Evolutionary conservation across 441 rosid genomes (phyloP).

Genomic region (Croton setiger): DNA sequence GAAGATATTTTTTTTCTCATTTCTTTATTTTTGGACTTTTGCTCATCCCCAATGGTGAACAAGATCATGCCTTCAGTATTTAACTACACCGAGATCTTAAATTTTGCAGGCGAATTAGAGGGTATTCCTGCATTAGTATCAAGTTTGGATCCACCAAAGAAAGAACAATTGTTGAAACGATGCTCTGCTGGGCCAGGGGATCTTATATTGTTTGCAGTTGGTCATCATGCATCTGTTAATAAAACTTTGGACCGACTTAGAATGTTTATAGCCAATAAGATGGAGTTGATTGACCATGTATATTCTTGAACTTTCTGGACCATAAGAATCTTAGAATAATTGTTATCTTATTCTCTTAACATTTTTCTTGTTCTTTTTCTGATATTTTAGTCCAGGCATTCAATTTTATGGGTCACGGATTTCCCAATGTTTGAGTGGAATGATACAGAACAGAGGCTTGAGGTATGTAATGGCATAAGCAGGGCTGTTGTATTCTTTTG

Average conservation of each 20-base stretch:
- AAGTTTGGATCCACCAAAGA: slow-evolving; percentile 50
- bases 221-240: slow-evolving; percentile 65
- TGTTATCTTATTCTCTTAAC: slow-evolving; percentile 17
- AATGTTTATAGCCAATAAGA: slow-evolving; percentile 56
- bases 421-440: slow-evolving; percentile 99
- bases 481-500: slow-evolving; percentile 4
- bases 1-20: slow-evolving; percentile 13
- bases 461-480: slow-evolving; percentile 47
- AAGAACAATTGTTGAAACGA: slow-evolving; percentile 45
- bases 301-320: slow-evolving; percentile 27
- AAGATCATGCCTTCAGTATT: slow-evolving; percentile 5
- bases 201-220: slow-evolving; percentile 88
- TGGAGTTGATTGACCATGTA: slow-evolving; percentile 77
- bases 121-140: slow-evolving; percentile 76
- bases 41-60: background rate
- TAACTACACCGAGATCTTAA: slow-evolving; percentile 9
- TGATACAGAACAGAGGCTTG: slow-evolving; percentile 77
- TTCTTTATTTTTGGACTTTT: background rate
- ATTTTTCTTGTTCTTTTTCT: slow-evolving; percentile 16
- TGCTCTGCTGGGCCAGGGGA: slow-evolving; percentile 80
- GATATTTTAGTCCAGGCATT: slow-evolving; percentile 64
- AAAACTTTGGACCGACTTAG: slow-evolving; percentile 79
- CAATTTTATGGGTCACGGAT: slow-evolving; percentile 93
- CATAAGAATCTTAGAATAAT: slow-evolving; percentile 10
- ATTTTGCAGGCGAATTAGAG: slow-evolving; percentile 60